Evolutionary conservation across 176 grass and related monocot species (phyloP), one percentile per base, ranked within the genome.

Genomic region (Oryza glumipatula): DNA sequence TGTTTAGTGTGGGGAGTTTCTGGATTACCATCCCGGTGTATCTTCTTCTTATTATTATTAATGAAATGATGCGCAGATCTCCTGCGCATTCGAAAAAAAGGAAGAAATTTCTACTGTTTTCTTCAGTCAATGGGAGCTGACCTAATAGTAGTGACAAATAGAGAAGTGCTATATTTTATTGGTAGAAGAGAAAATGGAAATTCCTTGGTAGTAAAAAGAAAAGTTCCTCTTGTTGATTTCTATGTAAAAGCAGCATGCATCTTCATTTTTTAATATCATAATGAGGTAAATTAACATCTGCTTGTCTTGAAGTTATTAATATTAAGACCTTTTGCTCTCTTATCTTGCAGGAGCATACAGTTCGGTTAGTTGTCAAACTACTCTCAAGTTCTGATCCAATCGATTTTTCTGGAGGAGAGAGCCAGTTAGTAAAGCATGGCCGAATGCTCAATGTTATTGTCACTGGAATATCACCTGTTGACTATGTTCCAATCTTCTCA

Each of bases 391-490:
- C 86, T 85, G 82, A 83, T 88, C 81, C 93, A 73, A 69, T 68
- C n/a, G 88, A 94, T 90, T 89, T 70, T 76, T 84, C 93, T 83
- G 88, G 84, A 66, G 86, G 49, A 28, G 91, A 92, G 41, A 92
- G 86, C 66, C 86, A 91, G 82, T 91, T 96, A 76, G 92, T 96
- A 89, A 89, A 92, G 88, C 91, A 96, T 61, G 91, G 89, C 77
- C 86, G 89, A 70, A 94, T 99, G 93, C 93, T 99, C 69, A 91
- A 96, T 92, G 93, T 91, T 89, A 90, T 99, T 91, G 91, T 99
- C 49, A 91, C 88, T 52, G 96, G 96, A 90, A 94, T 99, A 89
- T 94, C 96, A 32, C 83, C 83, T 79, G 91, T 99, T 26, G 93
- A 99, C 78, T 92, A 91, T 48, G 84, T 88, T 80, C 87, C 94